Evolutionary conservation across 306 rosid genomes (phyloP), one percentile per base, ranked within the genome.

Genomic region (Vachellia collinsii): DNA sequence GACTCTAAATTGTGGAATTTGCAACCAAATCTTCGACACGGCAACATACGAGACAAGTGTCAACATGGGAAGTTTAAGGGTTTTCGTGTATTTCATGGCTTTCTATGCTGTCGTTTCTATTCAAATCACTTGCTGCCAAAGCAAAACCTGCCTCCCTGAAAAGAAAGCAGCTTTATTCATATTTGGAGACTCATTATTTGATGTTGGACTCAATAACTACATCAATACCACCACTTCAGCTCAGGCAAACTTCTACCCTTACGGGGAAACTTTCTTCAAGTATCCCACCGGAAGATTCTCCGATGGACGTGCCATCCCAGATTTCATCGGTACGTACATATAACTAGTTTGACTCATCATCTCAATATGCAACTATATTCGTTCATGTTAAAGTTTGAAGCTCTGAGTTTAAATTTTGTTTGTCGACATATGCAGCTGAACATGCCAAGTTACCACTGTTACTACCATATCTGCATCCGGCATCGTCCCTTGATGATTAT

Each of bases 111-210:
- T 16, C 11, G 20, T 36, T 64, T 36, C 20, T 3, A 14, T 16
- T 36, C 70, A 64, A 37, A 34, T 37, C 44, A 37, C 20, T 36
- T 2, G 41, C 11, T 6, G 44, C 44, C 22, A 59, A 59, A 34
- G 70, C 43, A 63, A 63, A 17, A 17, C 36, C 44, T 64, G 44
- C 70, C 44, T 64, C 0, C 22, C 44, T 3, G 22, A 64, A 7
- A 64, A 64, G 4, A 22, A 64, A n/a, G 73, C 73, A 13, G n/a
- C 73, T 6, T 8, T 89, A 19, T 89, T 88, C 72, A 48, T 88
- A 68, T 85, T 91, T 25, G 93, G 93, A 4, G 93, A 88, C 78
- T 91, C 93, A 16, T 0, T 77, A 3, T 88, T 75, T 16, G 97
- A 89, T 44, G 81, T 38, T 0, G 97, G 93, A 36, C 88, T 82